phyloP scores from a whole-genome alignment of 2,329 filamentous ascomycete species.

The Calonectria fujianensis region DNA sequence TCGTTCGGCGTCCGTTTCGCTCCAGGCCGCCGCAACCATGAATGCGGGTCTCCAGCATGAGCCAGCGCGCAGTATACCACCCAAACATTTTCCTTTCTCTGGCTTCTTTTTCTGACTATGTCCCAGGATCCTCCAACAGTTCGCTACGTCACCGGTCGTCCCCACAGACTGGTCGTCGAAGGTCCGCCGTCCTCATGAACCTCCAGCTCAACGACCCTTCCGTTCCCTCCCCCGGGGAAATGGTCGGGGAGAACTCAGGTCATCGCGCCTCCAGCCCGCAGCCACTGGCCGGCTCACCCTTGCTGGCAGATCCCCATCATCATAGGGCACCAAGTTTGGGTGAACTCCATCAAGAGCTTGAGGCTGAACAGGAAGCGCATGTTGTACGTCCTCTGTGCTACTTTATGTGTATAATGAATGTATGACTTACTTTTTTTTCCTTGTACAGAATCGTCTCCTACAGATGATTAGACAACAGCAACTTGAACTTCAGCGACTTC shows the following conservation, averaged over 20 bases:
- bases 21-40: constrained; percentile 85
- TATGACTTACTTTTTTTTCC: constrained; percentile 36
- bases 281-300: constrained; percentile 68
- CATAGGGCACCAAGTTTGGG: constrained; percentile 82
- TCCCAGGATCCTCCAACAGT: constrained; percentile 70
- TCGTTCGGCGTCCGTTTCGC: constrained; percentile 79
- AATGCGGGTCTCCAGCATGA: constrained; percentile 85
- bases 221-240: constrained; percentile 81
- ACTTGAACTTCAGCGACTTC: constrained; percentile 79
- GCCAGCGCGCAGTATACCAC: constrained; percentile 72
- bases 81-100: background rate
- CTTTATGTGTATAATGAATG: background rate
- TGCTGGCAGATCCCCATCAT: constrained; percentile 75
- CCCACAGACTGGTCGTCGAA: constrained; percentile 73
- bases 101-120: constrained; percentile 36
- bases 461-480: constrained; percentile 86
- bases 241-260: constrained; percentile 69
- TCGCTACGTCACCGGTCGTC: constrained; percentile 68
- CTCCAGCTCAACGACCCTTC: constrained; percentile 83
- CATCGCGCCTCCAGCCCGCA: constrained; percentile 64
- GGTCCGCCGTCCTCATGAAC: constrained; percentile 83
- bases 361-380: constrained; percentile 86
- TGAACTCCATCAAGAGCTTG: constrained; percentile 86
- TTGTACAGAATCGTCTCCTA: constrained; percentile 81
- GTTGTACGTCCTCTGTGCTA: constrained; percentile 72